A percentile compares a stretch with the other conserved stretches of the same genome.
Evolutionary conservation across 345 rosid genomes (phyloP).

Genomic region (Bruguiera gymnorhiza): DNA sequence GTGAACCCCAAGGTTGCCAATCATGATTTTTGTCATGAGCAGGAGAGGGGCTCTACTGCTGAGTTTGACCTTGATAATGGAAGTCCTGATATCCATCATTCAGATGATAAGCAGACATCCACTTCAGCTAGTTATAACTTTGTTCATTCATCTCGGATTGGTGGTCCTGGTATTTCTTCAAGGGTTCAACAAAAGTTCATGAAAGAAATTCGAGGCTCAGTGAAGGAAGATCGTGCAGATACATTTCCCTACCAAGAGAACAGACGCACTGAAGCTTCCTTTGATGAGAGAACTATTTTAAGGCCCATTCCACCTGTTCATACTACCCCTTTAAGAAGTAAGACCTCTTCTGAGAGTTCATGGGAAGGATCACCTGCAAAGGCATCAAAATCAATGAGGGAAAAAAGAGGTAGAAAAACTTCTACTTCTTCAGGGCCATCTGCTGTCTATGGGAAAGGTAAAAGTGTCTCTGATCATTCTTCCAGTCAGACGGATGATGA

Average conservation of each 20-base stretch:
- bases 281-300: background rate
- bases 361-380: constrained; percentile 7
- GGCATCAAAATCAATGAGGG: constrained; percentile 10
- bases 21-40: constrained; percentile 10
- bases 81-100: background rate
- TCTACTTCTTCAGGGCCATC: constrained; percentile 2
- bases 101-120: constrained; percentile 6
- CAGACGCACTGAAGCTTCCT: background rate
- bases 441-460: constrained; percentile 6
- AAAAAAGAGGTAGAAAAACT: constrained; percentile 11
- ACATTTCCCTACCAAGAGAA: background rate
- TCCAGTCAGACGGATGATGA: constrained; percentile 11
- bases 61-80: constrained; percentile 5
- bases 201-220: background rate
- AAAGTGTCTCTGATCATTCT: constrained; percentile 8
- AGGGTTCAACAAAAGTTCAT: constrained; percentile 3
- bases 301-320: constrained; percentile 7
- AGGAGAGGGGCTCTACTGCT: constrained; percentile 1
- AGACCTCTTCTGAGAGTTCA: constrained; percentile 14
- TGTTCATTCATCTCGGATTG: constrained; percentile 5
- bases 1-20: constrained; percentile 7
- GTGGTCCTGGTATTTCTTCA: constrained; percentile 8
- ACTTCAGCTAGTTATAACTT: constrained; percentile 4
- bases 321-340: constrained; percentile 14
- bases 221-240: background rate